Percentiles rank a stretch among this genome's conserved stretches.
Evolutionary conservation across 192 early-diverging fungal genomes (phyloP).

Genomic region (Diversispora epigaea): DNA sequence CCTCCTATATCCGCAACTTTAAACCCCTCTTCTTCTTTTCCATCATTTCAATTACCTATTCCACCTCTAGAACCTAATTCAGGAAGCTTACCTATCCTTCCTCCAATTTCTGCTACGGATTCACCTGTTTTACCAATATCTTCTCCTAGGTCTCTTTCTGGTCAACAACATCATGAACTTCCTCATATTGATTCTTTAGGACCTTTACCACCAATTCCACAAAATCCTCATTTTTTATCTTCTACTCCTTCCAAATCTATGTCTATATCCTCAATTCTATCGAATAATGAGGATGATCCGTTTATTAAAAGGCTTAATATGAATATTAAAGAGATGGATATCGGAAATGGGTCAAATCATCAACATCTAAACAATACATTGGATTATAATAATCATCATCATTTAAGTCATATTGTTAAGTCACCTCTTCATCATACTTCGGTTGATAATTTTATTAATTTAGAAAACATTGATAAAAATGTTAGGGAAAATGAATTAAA

Average conservation of each 20-base stretch:
- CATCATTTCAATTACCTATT: conserved; percentile 7
- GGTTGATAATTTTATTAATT: background rate
- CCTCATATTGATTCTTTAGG: conserved; percentile 21
- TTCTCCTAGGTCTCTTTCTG: background rate
- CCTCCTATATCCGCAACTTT: conserved; percentile 4
- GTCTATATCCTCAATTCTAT: conserved; percentile 14
- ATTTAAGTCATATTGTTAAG: background rate
- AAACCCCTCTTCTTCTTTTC: background rate
- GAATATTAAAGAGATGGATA: background rate
- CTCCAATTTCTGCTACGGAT: background rate
- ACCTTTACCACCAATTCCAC: background rate
- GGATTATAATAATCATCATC: background rate
- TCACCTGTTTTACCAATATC: conserved; percentile 3
- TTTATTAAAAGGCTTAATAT: conserved; percentile 20
- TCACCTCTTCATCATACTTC: background rate
- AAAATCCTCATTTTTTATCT: background rate
- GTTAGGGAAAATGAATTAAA: conserved; percentile 25
- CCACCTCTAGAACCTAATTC: background rate
- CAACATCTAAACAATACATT: background rate
- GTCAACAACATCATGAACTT: conserved; percentile 14
- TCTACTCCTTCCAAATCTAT: background rate
- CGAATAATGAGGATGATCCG: conserved; percentile 1
- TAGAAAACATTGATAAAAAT: background rate
- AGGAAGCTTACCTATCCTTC: background rate
- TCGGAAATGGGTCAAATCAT: background rate